Percentiles rank a stretch among this genome's conserved stretches.
Evolutionary conservation across 1,139 yeast genomes (phyloP).

Genomic region (Geotrichum bryndzae): DNA sequence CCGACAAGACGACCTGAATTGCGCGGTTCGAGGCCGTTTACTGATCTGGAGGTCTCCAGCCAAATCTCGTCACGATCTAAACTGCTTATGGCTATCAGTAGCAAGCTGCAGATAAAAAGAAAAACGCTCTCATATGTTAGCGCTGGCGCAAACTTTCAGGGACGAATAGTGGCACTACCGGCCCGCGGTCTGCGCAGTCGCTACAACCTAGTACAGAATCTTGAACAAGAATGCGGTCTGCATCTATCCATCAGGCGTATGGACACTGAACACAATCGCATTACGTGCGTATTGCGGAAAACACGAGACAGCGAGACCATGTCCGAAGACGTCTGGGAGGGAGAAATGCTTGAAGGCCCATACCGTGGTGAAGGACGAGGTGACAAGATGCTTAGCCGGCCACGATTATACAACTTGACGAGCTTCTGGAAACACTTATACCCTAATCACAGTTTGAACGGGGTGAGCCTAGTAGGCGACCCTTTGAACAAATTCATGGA

Average conservation of each 20-base stretch:
- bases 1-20: not conserved
- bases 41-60: not conserved
- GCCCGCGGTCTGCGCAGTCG: not conserved
- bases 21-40: not conserved
- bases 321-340: conserved; percentile 11
- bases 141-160: conserved; percentile 1
- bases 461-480: conserved; percentile 1
- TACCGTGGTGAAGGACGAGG: not conserved
- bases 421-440: conserved; percentile 9
- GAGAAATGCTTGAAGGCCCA: conserved; percentile 13
- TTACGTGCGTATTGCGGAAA: conserved; percentile 1
- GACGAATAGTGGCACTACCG: not conserved
- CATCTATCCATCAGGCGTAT: not conserved
- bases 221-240: not conserved
- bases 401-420: conserved; percentile 1
- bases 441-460: conserved; percentile 12
- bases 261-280: conserved; percentile 4
- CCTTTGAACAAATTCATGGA: not conserved
- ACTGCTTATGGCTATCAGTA: not conserved
- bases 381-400: not conserved
- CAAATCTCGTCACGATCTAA: not conserved
- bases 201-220: not conserved
- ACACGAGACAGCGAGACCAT: not conserved
- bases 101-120: not conserved
- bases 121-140: not conserved